Base-by-base conservation (phyloP, 345 rosid genomes). In the Melaleuca quinquenervia region DNA sequence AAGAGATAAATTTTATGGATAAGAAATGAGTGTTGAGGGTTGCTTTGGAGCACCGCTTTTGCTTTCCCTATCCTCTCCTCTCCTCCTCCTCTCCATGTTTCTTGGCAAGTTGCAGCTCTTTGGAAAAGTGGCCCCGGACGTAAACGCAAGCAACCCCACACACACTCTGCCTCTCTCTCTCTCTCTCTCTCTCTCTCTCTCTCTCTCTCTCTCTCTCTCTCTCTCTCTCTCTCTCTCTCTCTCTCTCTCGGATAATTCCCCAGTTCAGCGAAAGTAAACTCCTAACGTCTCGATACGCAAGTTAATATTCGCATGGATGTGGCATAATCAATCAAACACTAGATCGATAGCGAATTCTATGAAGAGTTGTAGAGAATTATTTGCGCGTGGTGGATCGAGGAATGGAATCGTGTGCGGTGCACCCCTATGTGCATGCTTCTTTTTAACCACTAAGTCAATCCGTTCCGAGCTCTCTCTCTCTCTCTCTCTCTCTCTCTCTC, bases 11-110 rank as follows among this genome's bases (percentile, higher is more conserved):
- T 16, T 32, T 21, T 10, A 70, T 32, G 64, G 92, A 91, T 91
- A 90, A 90, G 92, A 84, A 53, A 83, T 87, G 90, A 55, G 91
- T 52, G 93, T 90, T 88, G 87, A 86, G 91, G 92, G 91, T 84
- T 90, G 91, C 85, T 75, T 82, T 78, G 49, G 82, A 83, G 44
- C 50, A 56, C 52, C 70, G 22, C 75, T 48, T 70, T 15, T 76
- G 50, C 82, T 6, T 27, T 52, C 48, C 84, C 84, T 82, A 5
- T 82, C 55, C n/a, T 51, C n/a, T 58, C 8, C 70, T 15, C n/a
- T 16, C 18, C 15, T 84, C 55, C 55, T 82, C 64, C 32, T 50
- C 82, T 90, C 87, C 90, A 83, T 87, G 86, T 52, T 91, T 86
- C 91, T 88, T 82, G 92, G 88, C 92, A 87, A 90, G 78, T 82